Base-by-base conservation (phyloP, 306 rosid genomes). In the Cotoneaster glaucophyllus region DNA sequence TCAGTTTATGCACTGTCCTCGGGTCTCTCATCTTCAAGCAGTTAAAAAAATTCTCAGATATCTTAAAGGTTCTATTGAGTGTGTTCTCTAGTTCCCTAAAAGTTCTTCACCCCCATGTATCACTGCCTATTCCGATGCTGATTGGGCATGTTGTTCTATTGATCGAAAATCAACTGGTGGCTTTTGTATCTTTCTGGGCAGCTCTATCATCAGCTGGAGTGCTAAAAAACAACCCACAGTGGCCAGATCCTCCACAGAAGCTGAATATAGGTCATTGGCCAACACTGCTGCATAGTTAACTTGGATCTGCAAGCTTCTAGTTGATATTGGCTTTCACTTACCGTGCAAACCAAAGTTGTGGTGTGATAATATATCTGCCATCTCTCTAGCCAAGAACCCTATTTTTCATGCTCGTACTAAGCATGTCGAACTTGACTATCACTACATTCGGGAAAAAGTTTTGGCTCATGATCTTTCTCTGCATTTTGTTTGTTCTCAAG, bases 71-170 rank as follows among this genome's bases (percentile, higher is more conserved):
- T 14, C 56, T 0, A 2, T 50, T 17, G n/a, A 50, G 0, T 17
- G 18, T 50, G 56, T n/a, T 50, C n/a, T 50, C 8, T 50, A 8
- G 8, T 50, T 17, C 0, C 6, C 8, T 2, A 50, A 17, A 6
- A 4, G 56, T 2, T 4, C 1, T 0, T 14, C 0, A 1, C 8
- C 56, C 0, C 56, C 1, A 0, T 0, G 8, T 2, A 4, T 50
- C 3, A 50, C 2, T 50, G 56, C 56, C 1, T 50, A 14, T 50
- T 50, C 56, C 0, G 56, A 50, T 15, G n/a, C n/a, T 5, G 56
- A 50, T 4, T 50, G 56, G 56, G 56, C 21, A 1, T 1, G 56
- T 0, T 50, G 56, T 0, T 17, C 18, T 17, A 4, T 50, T 14
- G 56, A 50, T 50, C 6, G n/a, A 0, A 1, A 0, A 15, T 50